These are phyloP conservation scores for Podospora pseudocomata DNA, from an alignment of 495 filamentous ascomycete genomes.

Conservation along the genomic window DNA sequence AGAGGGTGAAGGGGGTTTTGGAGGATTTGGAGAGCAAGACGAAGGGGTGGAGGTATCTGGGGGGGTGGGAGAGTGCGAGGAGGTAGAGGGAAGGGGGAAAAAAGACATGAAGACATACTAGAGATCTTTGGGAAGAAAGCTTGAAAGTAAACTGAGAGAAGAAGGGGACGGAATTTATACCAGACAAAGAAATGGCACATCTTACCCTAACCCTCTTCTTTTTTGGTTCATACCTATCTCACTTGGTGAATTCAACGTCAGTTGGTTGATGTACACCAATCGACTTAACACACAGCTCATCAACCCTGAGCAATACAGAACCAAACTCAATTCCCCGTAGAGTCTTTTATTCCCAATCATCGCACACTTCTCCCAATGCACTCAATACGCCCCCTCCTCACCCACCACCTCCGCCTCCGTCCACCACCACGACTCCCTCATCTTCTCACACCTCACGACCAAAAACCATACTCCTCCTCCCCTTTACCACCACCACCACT, in stretches of 20 bases:
- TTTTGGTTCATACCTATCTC: background rate
- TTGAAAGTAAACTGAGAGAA: background rate
- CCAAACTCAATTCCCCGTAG: background rate
- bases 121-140: background rate
- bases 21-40: slow-evolving; percentile 39
- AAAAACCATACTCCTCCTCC: background rate
- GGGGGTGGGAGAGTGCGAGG: slow-evolving; percentile 51
- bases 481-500: background rate
- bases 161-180: background rate
- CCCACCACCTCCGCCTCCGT: background rate
- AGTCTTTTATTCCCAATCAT: background rate
- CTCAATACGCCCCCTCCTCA: background rate
- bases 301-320: slow-evolving; percentile 41
- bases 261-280: background rate
- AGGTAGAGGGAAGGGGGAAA: slow-evolving; percentile 4
- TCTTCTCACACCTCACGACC: background rate
- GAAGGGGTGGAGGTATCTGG: slow-evolving; percentile 49
- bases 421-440: background rate
- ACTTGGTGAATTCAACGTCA: background rate
- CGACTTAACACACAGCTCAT: slow-evolving; percentile 46
- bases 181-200: background rate
- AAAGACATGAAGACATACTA: background rate
- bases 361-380: background rate
- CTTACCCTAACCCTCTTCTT: background rate
- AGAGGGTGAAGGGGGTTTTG: slow-evolving; percentile 51